Percentiles rank a stretch among this genome's conserved stretches.
These are phyloP conservation scores for Sutorius eximius DNA, from an alignment of 1,284 basidiomycete genomes.

Conservation along the genomic window DNA sequence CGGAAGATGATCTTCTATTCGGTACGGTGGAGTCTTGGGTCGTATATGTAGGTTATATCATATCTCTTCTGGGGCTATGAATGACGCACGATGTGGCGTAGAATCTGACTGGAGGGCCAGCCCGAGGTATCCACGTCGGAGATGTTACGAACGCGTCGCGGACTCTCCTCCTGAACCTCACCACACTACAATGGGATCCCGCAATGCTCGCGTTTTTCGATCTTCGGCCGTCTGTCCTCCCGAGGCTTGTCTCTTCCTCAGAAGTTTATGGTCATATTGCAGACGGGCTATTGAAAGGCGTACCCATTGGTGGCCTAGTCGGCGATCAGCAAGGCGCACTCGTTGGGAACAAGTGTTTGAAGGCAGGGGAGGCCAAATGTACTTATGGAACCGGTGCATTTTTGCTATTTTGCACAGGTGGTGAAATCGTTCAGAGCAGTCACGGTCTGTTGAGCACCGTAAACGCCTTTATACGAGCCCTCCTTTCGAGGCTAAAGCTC, in stretches of 20 bases:
- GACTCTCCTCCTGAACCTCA: slow-evolving; percentile 88
- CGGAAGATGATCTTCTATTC: slow-evolving; percentile 81
- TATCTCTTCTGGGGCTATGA: slow-evolving; percentile 5
- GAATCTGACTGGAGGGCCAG: slow-evolving; percentile 81
- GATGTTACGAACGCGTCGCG: slow-evolving; percentile 98
- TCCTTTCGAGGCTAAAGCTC: slow-evolving; percentile 16
- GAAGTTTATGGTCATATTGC: slow-evolving; percentile 86
- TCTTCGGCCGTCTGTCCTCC: slow-evolving; percentile 76
- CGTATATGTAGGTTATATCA: slow-evolving; percentile 66
- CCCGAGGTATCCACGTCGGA: slow-evolving; percentile 78
- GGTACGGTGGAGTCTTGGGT: slow-evolving; percentile 98
- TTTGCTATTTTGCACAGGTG: slow-evolving; percentile 91
- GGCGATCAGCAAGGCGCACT: slow-evolving; percentile 98
- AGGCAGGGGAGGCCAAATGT: slow-evolving; percentile 86
- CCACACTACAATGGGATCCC: slow-evolving; percentile 81
- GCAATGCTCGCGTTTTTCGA: slow-evolving; percentile 88
- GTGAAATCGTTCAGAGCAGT: slow-evolving; percentile 79
- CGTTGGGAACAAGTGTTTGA: slow-evolving; percentile 93
- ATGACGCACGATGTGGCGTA: slow-evolving; percentile 32
- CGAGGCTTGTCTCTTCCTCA: slow-evolving; percentile 87
- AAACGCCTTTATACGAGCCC: slow-evolving; percentile 33
- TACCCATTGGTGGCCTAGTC: slow-evolving; percentile 88
- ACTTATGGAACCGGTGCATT: slow-evolving; percentile 97
- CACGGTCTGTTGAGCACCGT: slow-evolving; percentile 91
- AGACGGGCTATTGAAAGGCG: slow-evolving; percentile 69